Conservation (phyloP, 495 filamentous ascomycete species). For the Lichenothelia convexa region DNA sequence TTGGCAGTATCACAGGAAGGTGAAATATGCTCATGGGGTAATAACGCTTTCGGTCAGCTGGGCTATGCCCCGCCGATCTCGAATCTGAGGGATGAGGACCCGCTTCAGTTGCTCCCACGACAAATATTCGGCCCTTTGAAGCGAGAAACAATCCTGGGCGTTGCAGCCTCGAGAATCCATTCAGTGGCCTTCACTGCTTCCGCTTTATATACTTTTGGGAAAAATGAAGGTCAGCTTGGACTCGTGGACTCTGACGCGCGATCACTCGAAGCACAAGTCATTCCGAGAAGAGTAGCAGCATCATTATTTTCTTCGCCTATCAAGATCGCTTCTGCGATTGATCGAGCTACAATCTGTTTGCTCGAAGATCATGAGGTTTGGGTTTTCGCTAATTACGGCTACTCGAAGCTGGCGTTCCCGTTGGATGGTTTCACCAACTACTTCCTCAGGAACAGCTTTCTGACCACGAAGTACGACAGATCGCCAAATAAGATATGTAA, state of each 20-base stretch:
- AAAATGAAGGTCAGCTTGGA: slow-evolving; percentile 87
- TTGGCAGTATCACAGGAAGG: slow-evolving; percentile 66
- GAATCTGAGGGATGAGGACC: slow-evolving; percentile 46
- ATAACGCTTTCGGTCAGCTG: slow-evolving; percentile 69
- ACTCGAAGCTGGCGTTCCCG: slow-evolving; percentile 67
- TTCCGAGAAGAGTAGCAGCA: slow-evolving; percentile 70
- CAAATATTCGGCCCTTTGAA: slow-evolving; percentile 87
- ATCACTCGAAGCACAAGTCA: slow-evolving; percentile 63
- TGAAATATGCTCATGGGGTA: slow-evolving; percentile 84
- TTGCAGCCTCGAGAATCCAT: slow-evolving; percentile 80
- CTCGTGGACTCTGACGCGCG: slow-evolving; percentile 87
- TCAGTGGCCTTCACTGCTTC: slow-evolving; percentile 70
- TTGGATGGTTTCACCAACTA: slow-evolving; percentile 48
- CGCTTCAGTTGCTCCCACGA: slow-evolving; percentile 59
- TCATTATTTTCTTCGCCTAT: slow-evolving; percentile 68
- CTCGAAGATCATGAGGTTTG: slow-evolving; percentile 77
- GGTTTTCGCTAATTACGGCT: slow-evolving; percentile 86
- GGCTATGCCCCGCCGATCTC: slow-evolving; percentile 50
- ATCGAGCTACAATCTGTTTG: slow-evolving; percentile 71
- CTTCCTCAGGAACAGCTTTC: slow-evolving; percentile 46
- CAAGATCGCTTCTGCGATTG: slow-evolving; percentile 66
- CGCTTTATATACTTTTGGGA: slow-evolving; percentile 84
- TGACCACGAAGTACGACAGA: slow-evolving; percentile 47
- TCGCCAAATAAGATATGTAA: slow-evolving; percentile 47
- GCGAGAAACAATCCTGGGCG: slow-evolving; percentile 61